Evolutionary conservation across 129 eudicot species (phyloP).

Genomic region (sunflower (Helianthus annuus)): HanXRQr2.0-SUNRISE NC_035447.2:7655221-7655720

Average conservation of each 20-base stretch:
- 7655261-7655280: too few species aligned
- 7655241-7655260: background rate
- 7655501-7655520: constrained; percentile 25
- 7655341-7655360: constrained; percentile 13
- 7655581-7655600: background rate
- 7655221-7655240: background rate
- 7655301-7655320: background rate
- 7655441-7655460: background rate
- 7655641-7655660: constrained; percentile 22
- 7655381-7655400: constrained; percentile 18
- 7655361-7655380: constrained; percentile 16
- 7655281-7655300: background rate
- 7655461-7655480: constrained; percentile 15
- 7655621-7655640: too few species aligned
- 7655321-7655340: constrained; percentile 19
- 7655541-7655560: constrained; percentile 17
- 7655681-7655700: constrained; percentile 22
- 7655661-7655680: constrained; percentile 18
- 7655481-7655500: constrained; percentile 31
- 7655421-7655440: background rate
- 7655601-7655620: too few species aligned
- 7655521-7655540: constrained; percentile 27
- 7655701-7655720: constrained; percentile 10
- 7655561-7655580: background rate
- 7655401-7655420: constrained; percentile 11